Percentiles rank a stretch among this genome's conserved stretches.
Conservation (phyloP, 2,329 filamentous ascomycete species). For the Apiospora rasikravindrae region DNA sequence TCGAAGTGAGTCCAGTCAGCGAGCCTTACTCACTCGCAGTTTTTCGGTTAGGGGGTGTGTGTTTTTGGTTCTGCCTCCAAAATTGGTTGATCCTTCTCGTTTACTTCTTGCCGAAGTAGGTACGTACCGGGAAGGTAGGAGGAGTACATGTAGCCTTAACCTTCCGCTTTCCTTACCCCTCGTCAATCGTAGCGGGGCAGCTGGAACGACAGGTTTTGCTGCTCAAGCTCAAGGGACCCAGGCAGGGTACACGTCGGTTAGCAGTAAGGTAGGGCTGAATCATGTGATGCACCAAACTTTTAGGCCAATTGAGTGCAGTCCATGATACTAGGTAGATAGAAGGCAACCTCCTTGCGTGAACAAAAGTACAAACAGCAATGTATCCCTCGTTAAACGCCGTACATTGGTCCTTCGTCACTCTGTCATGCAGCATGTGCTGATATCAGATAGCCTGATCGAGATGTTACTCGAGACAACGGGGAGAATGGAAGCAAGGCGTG, state of each 20-base stretch:
- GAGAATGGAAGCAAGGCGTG: not conserved
- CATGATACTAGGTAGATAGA: too few species aligned
- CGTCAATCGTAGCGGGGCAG: not conserved
- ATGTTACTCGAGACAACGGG: not conserved
- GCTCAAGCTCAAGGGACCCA: not conserved
- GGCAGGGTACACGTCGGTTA: not conserved
- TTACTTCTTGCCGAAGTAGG: not conserved
- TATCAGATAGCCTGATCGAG: not conserved
- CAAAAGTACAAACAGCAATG: not conserved
- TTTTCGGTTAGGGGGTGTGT: not conserved
- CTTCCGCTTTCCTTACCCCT: not conserved
- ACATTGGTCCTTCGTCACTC: not conserved
- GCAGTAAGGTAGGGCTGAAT: slow-evolving; percentile 32
- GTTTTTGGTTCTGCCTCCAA: not conserved
- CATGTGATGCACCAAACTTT: slow-evolving; percentile 28
- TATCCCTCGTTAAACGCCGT: not conserved
- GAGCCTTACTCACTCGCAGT: not conserved
- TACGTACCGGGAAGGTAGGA: not conserved
- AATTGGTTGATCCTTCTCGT: not conserved
- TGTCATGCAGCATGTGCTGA: not conserved
- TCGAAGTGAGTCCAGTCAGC: not conserved
- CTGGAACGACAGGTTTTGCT: not conserved
- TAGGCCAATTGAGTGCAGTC: too few species aligned
- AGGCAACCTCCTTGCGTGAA: too few species aligned
- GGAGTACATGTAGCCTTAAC: not conserved